Base-by-base conservation (phyloP, 2,329 filamentous ascomycete species). In the Pseudogymnoascus sp. region DNA sequence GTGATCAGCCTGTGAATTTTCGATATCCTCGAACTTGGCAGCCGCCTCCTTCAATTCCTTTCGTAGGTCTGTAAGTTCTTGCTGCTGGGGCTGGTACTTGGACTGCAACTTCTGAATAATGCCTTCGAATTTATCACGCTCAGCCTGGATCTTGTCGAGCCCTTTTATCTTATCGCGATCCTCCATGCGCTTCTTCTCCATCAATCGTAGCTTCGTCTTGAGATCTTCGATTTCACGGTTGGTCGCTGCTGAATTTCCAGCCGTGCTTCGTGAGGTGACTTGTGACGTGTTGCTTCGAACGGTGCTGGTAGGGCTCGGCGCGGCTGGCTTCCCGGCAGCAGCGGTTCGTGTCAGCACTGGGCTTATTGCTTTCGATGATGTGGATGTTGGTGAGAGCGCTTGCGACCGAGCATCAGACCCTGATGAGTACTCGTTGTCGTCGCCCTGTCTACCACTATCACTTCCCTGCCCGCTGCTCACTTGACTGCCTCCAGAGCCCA, bases 81-180 rank as follows among this genome's bases (percentile, higher is more conserved):
- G 84, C 66, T 92, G 88, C 63, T 93, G 88, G 0, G 90, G 85
- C 70, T 95, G 91, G 66, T 91, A 92, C 74, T 97, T 97, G 39
- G 85, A 81, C 72, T 97, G 91, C 55, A 99, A 78, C 70, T 95
- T 97, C 71, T 96, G 89, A 59, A 97, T 92, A 66, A 97, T 91
- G 4, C 76, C 80, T 72, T 96, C 90, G 66, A 89, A 92, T 67
- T 88, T 88, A 70, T 93, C 89, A 29, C 86, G 82, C 69, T 95
- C 90, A 16, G 83, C 81, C 71, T 92, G 87, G 14, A 92, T 76
- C 67, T 88, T 86, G 63, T 96, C 90, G 58, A 96, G 74, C 11
- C 81, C 83, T 71, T 93, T 92, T 60, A 96, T 74, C 71, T 91
- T 90, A 68, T 97, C 92, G 19, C 91, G 84, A 70, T 96, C 91